phyloP scores from a whole-genome alignment of 306 rosid genomes.

The Cicer pinnatifidum region DNA sequence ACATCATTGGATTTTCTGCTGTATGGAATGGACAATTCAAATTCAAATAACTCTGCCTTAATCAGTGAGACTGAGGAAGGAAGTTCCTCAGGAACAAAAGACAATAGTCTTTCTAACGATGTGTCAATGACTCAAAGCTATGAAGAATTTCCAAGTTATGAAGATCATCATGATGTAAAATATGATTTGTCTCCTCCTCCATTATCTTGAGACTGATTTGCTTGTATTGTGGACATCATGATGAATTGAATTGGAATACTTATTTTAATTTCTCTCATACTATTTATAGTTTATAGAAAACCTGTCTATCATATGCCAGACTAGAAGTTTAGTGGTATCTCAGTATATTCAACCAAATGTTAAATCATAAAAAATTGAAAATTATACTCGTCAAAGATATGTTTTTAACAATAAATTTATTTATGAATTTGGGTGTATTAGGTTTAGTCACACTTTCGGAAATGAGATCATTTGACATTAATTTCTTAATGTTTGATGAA shows the following conservation, averaged over 20 bases:
- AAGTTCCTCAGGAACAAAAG: conserved; percentile 50
- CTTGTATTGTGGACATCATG: conserved; percentile 10
- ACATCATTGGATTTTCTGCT: conserved; percentile 44
- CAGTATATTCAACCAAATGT: too few relatives aligned
- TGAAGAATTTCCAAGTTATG: conserved; percentile 25
- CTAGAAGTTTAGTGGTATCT: too few relatives aligned
- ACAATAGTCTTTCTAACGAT: conserved; percentile 32
- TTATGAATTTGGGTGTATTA: too few relatives aligned
- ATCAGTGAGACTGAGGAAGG: conserved; percentile 51
- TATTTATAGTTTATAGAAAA: background rate
- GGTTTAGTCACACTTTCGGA: too few relatives aligned
- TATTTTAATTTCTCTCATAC: background rate
- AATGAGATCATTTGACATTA: too few relatives aligned
- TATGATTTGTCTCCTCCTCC: conserved; percentile 42
- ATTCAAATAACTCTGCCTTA: conserved; percentile 5
- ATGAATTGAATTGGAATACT: conserved; percentile 15
- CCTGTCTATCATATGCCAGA: background rate
- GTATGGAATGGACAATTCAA: conserved; percentile 36
- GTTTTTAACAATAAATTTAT: too few relatives aligned
- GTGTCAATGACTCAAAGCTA: background rate
- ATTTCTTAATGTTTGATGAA: too few relatives aligned
- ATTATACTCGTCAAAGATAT: too few relatives aligned
- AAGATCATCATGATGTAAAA: conserved; percentile 27
- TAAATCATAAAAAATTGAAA: too few relatives aligned
- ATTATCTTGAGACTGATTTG: conserved; percentile 41